Conservation (phyloP, 305 asterid species). For the Stenogyne calaminthoides region DNA sequence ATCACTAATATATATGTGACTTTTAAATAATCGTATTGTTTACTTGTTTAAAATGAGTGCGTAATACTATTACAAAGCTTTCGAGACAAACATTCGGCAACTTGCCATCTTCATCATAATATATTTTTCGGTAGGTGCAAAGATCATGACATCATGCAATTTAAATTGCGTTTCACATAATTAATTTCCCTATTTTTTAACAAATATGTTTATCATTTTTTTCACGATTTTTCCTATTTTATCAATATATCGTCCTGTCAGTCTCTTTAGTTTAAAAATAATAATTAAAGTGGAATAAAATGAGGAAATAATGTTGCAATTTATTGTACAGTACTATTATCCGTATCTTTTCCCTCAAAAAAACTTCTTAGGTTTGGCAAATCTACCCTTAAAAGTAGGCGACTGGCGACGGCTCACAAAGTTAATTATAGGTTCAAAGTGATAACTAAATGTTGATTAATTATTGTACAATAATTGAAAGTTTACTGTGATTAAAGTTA, state of each 20-base stretch:
- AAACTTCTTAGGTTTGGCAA: conserved; percentile 41
- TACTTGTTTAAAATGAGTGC: conserved; percentile 6
- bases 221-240: too few relatives aligned
- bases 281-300: too few relatives aligned
- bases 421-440: conserved; percentile 12
- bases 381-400: conserved; percentile 24
- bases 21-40: neutral
- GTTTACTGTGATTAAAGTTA: conserved; percentile 11
- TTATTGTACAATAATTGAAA: conserved; percentile 35
- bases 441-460: conserved; percentile 18
- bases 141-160: conserved; percentile 8
- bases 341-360: neutral
- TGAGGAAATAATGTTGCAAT: too few relatives aligned
- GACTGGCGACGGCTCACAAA: conserved; percentile 23
- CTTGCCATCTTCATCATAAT: conserved; percentile 20
- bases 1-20: too few relatives aligned
- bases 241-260: too few relatives aligned
- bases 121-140: conserved; percentile 19
- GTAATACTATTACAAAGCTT: neutral
- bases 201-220: too few relatives aligned
- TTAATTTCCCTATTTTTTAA: too few relatives aligned
- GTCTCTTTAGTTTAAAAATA: too few relatives aligned
- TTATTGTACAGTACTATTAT: neutral
- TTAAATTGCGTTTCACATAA: neutral
- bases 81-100: conserved; percentile 40